Evolutionary conservation across 495 filamentous ascomycete species (phyloP), one percentile per base, ranked within the genome.

Genomic region (Halenospora varia): DNA sequence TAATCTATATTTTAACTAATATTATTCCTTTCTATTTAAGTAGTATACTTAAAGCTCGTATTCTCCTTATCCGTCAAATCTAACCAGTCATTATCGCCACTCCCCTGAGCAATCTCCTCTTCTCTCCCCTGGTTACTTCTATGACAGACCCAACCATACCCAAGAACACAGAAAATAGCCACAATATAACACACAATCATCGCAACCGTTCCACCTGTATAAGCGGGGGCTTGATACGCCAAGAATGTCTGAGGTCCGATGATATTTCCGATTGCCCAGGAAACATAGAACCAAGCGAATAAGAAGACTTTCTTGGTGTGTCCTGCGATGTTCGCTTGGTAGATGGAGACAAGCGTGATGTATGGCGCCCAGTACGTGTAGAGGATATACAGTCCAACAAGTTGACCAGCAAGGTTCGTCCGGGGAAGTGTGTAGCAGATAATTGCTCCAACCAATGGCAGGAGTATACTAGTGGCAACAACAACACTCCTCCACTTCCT

Each of bases 331-430:
- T 45, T 45, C 8, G 42, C 42, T 45, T 15, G 11, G 13, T n/a
- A n/a, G 11, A 45, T n/a, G 18, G 42, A 15, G 13, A 45, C 11
- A 6, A 45, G 11, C n/a, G 18, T 45, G 77, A 76, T 13, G 78
- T 74, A 42, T 83, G 82, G 17, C 74, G 70, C 55, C 23, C 23
- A 58, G 49, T 48, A 62, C 6, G 47, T 48, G 65, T 87, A 86
- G 60, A 84, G 73, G 13, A 88, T 75, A 62, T 86, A 88, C 46
- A 87, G 78, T 15, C 84, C 85, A 3, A 79, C 80, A 11, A 88
- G 72, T 25, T 80, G 45, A 6, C 19, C 46, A 44, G 35, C 51
- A 19, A 35, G 24, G 20, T 83, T 86, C 9, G 68, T 65, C 2
- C 82, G 54, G 0, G 86, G 85, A 0, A 88, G 70, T 0, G 77